phyloP scores from a whole-genome alignment of 192 early-diverging fungal genomes.

The Spinellus fusiger region DNA sequence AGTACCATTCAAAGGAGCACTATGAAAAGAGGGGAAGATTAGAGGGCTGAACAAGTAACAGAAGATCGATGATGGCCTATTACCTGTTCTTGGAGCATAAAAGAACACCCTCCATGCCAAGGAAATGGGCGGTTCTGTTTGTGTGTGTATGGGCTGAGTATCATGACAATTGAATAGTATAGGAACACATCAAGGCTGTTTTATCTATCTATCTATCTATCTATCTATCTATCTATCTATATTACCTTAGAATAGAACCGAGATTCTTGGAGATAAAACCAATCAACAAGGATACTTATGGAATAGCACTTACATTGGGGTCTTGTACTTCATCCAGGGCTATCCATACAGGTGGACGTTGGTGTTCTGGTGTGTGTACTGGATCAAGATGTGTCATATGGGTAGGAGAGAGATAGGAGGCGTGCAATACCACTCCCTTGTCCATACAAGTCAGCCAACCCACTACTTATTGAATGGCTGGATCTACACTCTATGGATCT shows the following conservation, averaged over 20 bases:
- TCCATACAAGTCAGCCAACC: background rate
- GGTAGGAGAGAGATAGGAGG: constrained; percentile 25
- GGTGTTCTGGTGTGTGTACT: background rate
- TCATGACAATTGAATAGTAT: background rate
- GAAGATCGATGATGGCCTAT: background rate
- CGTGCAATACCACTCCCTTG: constrained; percentile 47
- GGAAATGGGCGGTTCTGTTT: constrained; percentile 50
- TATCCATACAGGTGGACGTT: constrained; percentile 44
- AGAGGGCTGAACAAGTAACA: background rate
- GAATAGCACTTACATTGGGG: constrained; percentile 32
- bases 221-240: background rate
- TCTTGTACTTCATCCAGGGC: constrained; percentile 50
- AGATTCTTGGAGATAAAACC: constrained; percentile 43
- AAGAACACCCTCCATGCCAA: constrained; percentile 63
- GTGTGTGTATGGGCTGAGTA: background rate
- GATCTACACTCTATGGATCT: background rate
- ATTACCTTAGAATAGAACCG: constrained; percentile 57
- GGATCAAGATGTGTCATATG: constrained; percentile 1
- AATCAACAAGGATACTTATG: background rate
- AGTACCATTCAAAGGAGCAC: constrained; percentile 54
- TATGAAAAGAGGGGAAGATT: constrained; percentile 14
- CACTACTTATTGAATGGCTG: background rate
- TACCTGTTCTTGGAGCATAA: constrained; percentile 43
- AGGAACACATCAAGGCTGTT: background rate
- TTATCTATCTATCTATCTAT: background rate